These are phyloP conservation scores for Cutaneotrichosporon arboriforme DNA, from an alignment of 1,284 basidiomycete genomes.

Conservation along the genomic window DNA sequence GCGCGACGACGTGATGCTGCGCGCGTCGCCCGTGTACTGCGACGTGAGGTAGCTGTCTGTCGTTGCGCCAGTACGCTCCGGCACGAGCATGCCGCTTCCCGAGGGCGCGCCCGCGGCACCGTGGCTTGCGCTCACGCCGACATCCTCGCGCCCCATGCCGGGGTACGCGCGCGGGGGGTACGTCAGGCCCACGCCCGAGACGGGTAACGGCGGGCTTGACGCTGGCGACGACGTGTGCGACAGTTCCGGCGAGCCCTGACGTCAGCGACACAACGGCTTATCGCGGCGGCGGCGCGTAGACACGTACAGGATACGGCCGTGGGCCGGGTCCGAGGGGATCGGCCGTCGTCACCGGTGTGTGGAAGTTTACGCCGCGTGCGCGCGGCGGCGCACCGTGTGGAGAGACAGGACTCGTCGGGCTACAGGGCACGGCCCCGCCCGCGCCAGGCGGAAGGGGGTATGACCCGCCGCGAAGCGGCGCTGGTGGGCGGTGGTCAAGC, in stretches of 20 bases:
- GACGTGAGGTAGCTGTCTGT: too few relatives aligned
- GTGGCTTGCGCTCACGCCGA: not conserved
- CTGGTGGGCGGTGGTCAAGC: not conserved
- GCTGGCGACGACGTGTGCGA: not conserved
- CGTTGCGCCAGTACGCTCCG: too few relatives aligned
- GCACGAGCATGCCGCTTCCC: too few relatives aligned
- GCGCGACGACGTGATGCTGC: not conserved
- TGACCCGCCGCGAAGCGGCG: not conserved
- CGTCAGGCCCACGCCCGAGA: not conserved
- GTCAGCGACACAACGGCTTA: not conserved
- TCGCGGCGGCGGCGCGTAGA: too few relatives aligned
- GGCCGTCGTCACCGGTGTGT: not conserved
- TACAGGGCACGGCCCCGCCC: too few relatives aligned
- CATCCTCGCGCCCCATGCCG: not conserved
- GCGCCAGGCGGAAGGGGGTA: not conserved
- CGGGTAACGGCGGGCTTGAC: not conserved
- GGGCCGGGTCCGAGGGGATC: not conserved
- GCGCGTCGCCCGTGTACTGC: too few relatives aligned
- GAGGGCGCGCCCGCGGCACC: too few relatives aligned
- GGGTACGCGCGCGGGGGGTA: conserved; percentile 3
- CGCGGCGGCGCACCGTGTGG: not conserved
- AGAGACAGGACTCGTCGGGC: not conserved
- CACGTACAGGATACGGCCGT: not conserved
- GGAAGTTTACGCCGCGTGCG: not conserved
- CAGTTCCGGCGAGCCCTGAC: not conserved